Evolutionary conservation across 371 early-diverging fungal genomes (phyloP), one percentile per base, ranked within the genome.

Genomic region (Actinomucor elegans): DNA sequence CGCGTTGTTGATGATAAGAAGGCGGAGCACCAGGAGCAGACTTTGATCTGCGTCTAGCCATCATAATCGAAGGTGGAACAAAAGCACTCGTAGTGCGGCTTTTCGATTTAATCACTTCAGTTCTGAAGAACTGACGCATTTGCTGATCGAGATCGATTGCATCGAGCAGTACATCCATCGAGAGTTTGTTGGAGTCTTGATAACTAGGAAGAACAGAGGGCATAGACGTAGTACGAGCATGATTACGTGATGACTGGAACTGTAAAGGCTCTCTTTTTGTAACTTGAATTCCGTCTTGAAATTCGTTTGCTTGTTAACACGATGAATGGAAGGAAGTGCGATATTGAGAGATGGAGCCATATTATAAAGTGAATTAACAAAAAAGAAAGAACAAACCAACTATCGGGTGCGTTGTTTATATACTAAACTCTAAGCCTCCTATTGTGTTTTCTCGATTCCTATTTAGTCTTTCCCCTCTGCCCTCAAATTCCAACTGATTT

Each of bases 71-170:
- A 26, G 44, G 36, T 28, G 52, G 59, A 15, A 35, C 31, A 32
- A 58, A 58, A 4, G 43, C 27, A 35, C 35, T 7, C 4, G 40
- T 35, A 10, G 32, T 38, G 20, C 54, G 40, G 31, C 14, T 55
- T 45, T 51, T 67, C 17, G 59, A 61, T 33, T 76, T 76, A 20
- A 66, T 57, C 3, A 71, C 59, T 48, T 77, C 69, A 5, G 59
- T 47, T 51, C 59, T 62, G 33, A 73, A 77, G 24, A 59, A 55
- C 12, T 64, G 57, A 17, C 66, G 67, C 77, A 77, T 77, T 41
- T 65, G 57, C 47, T 71, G 77, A 28, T 77, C 77, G 9, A 77
- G 49, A 28, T 71, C 77, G 52, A 77, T 77, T 5, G 77, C 77
- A 47, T 77, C 68, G 8, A 77, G 26, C 7, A 77, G 40, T 8